Evolutionary conservation across 2,329 filamentous ascomycete species (phyloP).

Genomic region (Colletotrichum sp.): DNA sequence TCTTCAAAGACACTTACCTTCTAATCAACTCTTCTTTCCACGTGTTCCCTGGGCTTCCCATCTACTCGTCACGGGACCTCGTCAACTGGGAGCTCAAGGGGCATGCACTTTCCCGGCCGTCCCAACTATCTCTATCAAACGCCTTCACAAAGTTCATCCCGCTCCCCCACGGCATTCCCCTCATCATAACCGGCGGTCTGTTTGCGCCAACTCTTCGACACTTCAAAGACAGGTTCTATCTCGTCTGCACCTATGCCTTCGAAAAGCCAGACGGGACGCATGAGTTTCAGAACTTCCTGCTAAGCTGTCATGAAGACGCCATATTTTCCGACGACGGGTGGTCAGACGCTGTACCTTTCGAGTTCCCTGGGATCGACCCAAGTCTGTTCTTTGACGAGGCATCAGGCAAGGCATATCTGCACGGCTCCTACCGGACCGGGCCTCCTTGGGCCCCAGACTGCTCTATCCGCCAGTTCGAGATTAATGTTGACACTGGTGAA

Average conservation of each 20-base stretch:
- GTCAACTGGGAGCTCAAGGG: slow-evolving; percentile 22
- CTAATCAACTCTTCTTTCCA: slow-evolving; percentile 63
- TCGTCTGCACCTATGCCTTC: background rate
- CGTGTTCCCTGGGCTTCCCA: slow-evolving; percentile 58
- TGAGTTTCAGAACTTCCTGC: background rate
- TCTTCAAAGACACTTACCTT: slow-evolving; percentile 31
- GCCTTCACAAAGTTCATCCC: background rate
- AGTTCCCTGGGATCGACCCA: background rate
- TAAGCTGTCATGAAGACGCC: background rate
- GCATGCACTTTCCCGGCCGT: background rate
- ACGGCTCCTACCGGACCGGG: background rate
- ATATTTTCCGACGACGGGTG: background rate
- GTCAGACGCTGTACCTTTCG: background rate
- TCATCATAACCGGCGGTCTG: background rate
- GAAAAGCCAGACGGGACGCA: background rate
- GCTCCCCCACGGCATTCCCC: background rate
- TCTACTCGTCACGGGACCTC: slow-evolving; percentile 35
- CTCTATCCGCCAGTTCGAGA: slow-evolving; percentile 23
- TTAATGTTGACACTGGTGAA: slow-evolving; percentile 25
- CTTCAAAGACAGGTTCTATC: background rate
- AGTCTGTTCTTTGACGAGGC: background rate
- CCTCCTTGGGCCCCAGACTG: background rate
- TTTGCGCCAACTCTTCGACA: background rate
- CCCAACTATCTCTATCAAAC: background rate
- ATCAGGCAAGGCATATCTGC: background rate